Base-by-base conservation (phyloP, 1,284 basidiomycete genomes). In the Cerrena zonata region DNA sequence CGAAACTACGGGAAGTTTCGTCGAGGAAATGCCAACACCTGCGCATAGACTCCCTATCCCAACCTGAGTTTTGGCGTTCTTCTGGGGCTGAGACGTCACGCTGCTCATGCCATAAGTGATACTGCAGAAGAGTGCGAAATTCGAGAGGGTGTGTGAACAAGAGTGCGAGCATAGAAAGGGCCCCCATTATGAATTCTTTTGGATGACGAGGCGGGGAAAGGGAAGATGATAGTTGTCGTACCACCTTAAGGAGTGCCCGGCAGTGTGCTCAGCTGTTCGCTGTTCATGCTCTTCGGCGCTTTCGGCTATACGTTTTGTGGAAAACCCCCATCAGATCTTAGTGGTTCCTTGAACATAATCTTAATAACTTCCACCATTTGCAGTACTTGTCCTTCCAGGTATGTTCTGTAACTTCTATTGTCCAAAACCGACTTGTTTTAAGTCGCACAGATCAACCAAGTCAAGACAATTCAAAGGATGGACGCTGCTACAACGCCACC, bases 11-110 rank as follows among this genome's bases (percentile, higher is more conserved):
- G 58, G 90, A 93, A 10, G 94, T 96, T 68, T 77, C 58, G 75
- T 97, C 94, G 50, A 99, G 75, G 61, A 95, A 87, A 3, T 80
- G 72, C 95, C 94, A 99, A 65, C 94, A 98, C 45, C 82, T 76
- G 50, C 83, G 79, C 95, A 99, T 99, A 1, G 80, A 74, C 50
- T 77, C 65, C 53, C 92, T 76, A 70, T 95, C 84, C 82, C 89
- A 95, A 25, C 89, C 87, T 1, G 89, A 89, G 15, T 83, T 82
- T 1, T 76, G 70, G 59, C 86, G 79, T 57, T 94, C 89, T 52
- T 76, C 69, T 51, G 79, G 71, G 13, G 79, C 75, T 22, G 87
- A 83, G 59, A 94, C 89, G 63, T 94, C 89, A 53, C 91, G 81
- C 59, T 82, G 74, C 57, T 91, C 84, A 66, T 90, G 80, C 72